phyloP scores from a whole-genome alignment of 345 rosid species.

The Passiflora organensis region DNA sequence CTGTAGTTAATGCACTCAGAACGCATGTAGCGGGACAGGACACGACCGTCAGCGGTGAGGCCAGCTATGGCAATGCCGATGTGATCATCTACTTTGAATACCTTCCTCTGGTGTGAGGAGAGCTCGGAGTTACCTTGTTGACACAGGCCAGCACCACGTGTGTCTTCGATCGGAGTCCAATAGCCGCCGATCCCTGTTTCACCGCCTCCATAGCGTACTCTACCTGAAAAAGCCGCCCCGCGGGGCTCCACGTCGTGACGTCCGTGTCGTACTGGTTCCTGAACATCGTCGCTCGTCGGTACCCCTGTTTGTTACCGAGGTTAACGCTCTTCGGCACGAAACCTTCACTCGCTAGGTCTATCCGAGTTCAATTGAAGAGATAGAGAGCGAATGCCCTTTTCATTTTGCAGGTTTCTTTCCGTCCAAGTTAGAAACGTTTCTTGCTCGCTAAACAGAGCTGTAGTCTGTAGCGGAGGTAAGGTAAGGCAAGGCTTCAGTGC shows the following conservation, averaged over 20 bases:
- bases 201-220: slow-evolving; percentile 99
- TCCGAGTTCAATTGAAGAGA: neutral
- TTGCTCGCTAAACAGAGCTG: slow-evolving; percentile 4
- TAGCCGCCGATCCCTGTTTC: slow-evolving; percentile 98
- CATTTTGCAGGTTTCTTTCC: slow-evolving; percentile 10
- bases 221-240: slow-evolving; percentile 91
- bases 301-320: too few species aligned
- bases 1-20: slow-evolving; percentile 84
- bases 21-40: slow-evolving; percentile 91
- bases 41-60: slow-evolving; percentile 96
- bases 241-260: slow-evolving; percentile 99
- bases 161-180: slow-evolving; percentile 95
- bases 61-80: slow-evolving; percentile 97
- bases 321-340: too few species aligned
- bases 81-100: slow-evolving; percentile 96
- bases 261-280: slow-evolving; percentile 99
- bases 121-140: slow-evolving; percentile 92
- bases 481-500: neutral
- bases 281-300: slow-evolving; percentile 55
- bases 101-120: slow-evolving; percentile 96
- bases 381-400: neutral
- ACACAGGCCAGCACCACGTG: slow-evolving; percentile 91
- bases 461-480: neutral
- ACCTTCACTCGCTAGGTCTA: too few species aligned
- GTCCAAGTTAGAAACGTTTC: neutral